Evolutionary conservation across 2,329 filamentous ascomycete genomes (phyloP).

Genomic region (Ceratocystis smalleyi): DNA sequence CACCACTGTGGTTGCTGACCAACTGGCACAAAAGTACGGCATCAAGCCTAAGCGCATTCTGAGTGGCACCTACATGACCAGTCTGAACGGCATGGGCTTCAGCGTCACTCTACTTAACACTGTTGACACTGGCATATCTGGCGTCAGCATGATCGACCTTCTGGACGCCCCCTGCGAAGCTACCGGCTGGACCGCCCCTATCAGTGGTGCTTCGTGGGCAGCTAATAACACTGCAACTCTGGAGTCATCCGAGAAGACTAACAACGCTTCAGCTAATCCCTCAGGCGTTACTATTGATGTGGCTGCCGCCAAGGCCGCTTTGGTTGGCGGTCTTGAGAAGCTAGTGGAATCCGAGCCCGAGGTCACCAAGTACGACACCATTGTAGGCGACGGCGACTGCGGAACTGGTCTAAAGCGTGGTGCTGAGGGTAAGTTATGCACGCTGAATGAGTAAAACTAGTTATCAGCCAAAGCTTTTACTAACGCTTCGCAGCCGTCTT

Average conservation of each 20-base stretch:
- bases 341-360: constrained; percentile 54
- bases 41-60: constrained; percentile 51
- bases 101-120: constrained; percentile 56
- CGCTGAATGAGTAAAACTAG: background rate
- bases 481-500: constrained; percentile 33
- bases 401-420: constrained; percentile 74
- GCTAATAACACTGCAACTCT: constrained; percentile 33
- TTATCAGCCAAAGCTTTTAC: constrained; percentile 4
- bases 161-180: constrained; percentile 56
- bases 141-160: constrained; percentile 49
- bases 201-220: constrained; percentile 49
- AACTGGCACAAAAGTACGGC: constrained; percentile 40
- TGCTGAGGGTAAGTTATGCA: constrained; percentile 45
- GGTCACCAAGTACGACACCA: constrained; percentile 58
- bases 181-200: constrained; percentile 52
- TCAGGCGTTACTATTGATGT: constrained; percentile 41
- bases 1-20: constrained; percentile 49
- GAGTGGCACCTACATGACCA: constrained; percentile 62
- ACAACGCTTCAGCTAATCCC: constrained; percentile 28
- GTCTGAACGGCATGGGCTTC: constrained; percentile 60
- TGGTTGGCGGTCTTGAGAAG: constrained; percentile 43
- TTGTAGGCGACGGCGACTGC: constrained; percentile 83
- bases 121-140: constrained; percentile 40
- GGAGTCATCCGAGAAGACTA: constrained; percentile 14
- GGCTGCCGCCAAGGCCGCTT: constrained; percentile 31